A percentile compares a stretch with the other conserved stretches of the same genome.
phyloP scores from a whole-genome alignment of 352 stramenopile species.

The Phytophthora sansomeana region DNA sequence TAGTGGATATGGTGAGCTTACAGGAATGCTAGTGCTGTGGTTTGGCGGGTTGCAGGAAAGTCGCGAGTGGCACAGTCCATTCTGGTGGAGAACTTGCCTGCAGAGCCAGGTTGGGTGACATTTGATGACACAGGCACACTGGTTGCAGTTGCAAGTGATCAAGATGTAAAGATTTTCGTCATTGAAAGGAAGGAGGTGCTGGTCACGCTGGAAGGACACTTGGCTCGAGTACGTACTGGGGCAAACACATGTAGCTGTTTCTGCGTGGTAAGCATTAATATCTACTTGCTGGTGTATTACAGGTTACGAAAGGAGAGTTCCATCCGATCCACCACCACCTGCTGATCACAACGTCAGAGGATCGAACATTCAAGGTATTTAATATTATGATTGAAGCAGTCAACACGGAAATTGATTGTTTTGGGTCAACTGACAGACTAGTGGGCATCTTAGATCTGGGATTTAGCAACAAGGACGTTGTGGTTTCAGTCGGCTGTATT shows the following conservation, averaged over 20 bases:
- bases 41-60: conserved; percentile 59
- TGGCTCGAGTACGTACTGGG: conserved; percentile 51
- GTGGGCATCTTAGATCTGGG: conserved; percentile 69
- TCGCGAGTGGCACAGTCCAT: conserved; percentile 41
- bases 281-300: neutral
- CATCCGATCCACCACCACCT: conserved; percentile 73
- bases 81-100: conserved; percentile 49
- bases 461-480: conserved; percentile 62
- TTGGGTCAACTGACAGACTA: neutral
- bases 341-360: conserved; percentile 79
- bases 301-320: conserved; percentile 83
- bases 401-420: neutral
- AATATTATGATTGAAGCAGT: neutral
- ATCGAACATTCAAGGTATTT: conserved; percentile 85
- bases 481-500: conserved; percentile 84
- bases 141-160: conserved; percentile 57
- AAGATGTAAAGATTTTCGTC: conserved; percentile 64
- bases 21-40: conserved; percentile 51
- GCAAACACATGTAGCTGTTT: neutral
- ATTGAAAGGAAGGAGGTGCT: conserved; percentile 62
- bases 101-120: conserved; percentile 53
- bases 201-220: conserved; percentile 75
- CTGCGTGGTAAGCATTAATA: neutral
- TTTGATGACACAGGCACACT: conserved; percentile 78
- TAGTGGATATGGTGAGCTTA: neutral